Percentiles rank a stretch among this genome's conserved stretches.
phyloP scores from a whole-genome alignment of 1,284 basidiomycete genomes.

The Leccinum solheimii region DNA sequence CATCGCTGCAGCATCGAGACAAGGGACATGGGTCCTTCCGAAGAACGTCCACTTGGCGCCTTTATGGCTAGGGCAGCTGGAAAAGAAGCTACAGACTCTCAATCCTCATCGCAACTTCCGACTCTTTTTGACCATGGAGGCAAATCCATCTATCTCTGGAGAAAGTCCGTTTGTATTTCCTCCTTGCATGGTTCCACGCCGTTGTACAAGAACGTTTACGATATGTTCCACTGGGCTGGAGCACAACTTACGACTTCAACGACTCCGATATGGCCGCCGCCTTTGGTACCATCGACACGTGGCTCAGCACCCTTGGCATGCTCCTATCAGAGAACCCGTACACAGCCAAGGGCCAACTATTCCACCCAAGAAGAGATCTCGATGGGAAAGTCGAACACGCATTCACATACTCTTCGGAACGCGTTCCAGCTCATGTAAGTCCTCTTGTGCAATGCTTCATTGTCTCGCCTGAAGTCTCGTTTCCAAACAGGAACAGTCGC shows the following conservation, averaged over 20 bases:
- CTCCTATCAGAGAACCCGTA: too few relatives aligned
- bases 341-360: too few relatives aligned
- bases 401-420: not conserved
- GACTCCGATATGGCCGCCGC: slow-evolving; percentile 96
- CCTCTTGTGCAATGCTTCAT: not conserved
- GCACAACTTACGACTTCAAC: slow-evolving; percentile 95
- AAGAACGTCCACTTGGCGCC: slow-evolving; percentile 97
- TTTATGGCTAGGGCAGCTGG: slow-evolving; percentile 90
- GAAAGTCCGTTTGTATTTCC: slow-evolving; percentile 88
- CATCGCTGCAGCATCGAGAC: slow-evolving; percentile 85
- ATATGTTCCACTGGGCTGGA: slow-evolving; percentile 94
- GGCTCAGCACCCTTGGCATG: slow-evolving; percentile 66
- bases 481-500: slow-evolving; percentile 10
- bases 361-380: too few relatives aligned
- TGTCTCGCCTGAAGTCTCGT: not conserved
- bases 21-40: slow-evolving; percentile 91
- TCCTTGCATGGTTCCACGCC: slow-evolving; percentile 98
- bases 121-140: slow-evolving; percentile 96
- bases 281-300: slow-evolving; percentile 86
- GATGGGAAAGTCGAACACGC: not conserved
- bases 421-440: slow-evolving; percentile 17
- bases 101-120: slow-evolving; percentile 89
- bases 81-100: slow-evolving; percentile 94
- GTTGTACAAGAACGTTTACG: slow-evolving; percentile 94
- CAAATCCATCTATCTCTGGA: slow-evolving; percentile 92